Conservation (phyloP, 2,329 filamentous ascomycete species). For the Chaetothyriales sp. region DNA sequence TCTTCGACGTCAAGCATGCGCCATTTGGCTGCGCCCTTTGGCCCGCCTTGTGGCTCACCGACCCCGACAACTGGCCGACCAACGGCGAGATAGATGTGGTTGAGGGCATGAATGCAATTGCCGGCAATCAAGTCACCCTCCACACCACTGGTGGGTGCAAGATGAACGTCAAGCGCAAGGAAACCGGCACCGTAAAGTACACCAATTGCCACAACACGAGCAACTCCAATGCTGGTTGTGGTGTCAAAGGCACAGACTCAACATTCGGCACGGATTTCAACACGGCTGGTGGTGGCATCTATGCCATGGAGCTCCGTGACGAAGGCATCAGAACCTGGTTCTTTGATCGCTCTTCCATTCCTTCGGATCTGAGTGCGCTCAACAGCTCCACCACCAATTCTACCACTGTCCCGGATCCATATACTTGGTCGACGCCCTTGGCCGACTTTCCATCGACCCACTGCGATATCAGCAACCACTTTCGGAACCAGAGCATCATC, state of each 20-base stretch:
- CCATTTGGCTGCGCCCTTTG: slow-evolving; percentile 58
- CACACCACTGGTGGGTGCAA: slow-evolving; percentile 33
- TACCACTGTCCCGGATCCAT: slow-evolving; percentile 35
- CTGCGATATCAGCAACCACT: slow-evolving; percentile 47
- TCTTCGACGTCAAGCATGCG: slow-evolving; percentile 63
- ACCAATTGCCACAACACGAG: slow-evolving; percentile 34
- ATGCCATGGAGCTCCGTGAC: slow-evolving; percentile 63
- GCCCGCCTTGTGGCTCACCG: slow-evolving; percentile 53
- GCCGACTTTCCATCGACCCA: slow-evolving; percentile 43
- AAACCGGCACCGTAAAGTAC: slow-evolving; percentile 37
- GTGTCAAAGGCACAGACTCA: slow-evolving; percentile 26
- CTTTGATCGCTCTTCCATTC: slow-evolving; percentile 32
- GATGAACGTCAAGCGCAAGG: slow-evolving; percentile 23
- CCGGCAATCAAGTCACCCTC: slow-evolving; percentile 31
- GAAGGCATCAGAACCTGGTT: slow-evolving; percentile 58
- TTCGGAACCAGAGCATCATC: slow-evolving; percentile 53
- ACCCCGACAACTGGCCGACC: slow-evolving; percentile 33
- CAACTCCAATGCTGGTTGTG: slow-evolving; percentile 24
- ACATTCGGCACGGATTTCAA: slow-evolving; percentile 44
- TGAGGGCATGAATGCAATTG: slow-evolving; percentile 35
- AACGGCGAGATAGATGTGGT: slow-evolving; percentile 39
- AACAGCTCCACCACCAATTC: slow-evolving; percentile 18
- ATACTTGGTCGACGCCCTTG: slow-evolving; percentile 33
- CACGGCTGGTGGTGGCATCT: slow-evolving; percentile 44
- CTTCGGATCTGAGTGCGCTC: slow-evolving; percentile 28